Evolutionary conservation across 2,329 filamentous ascomycete species (phyloP), one percentile per base, ranked within the genome.

Genomic region (Nemania bipapillata): DNA sequence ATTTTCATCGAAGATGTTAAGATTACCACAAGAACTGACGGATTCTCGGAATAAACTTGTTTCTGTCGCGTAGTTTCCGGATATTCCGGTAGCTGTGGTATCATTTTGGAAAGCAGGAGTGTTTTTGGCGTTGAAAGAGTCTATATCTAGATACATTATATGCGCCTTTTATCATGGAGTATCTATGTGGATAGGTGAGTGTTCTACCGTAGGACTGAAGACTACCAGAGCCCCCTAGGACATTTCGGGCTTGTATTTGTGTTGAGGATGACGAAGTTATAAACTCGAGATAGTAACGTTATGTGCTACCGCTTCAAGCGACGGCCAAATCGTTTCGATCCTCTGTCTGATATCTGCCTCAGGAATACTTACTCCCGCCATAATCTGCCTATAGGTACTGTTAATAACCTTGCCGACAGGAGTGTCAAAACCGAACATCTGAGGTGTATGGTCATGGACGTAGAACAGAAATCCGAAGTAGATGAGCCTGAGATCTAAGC

Each of bases 391-490:
- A 56, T 74, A 75, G 2, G 74, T 76, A 53, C 63, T 69, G 24
- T 74, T 52, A 32, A 75, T 59, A 9, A 77, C 66, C n/a, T 56
- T 66, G 4, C 73, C 72, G 30, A 76, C 74, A 1, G 75, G 74
- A 20, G 72, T 74, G 11, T 71, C 60, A 11, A 55, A 42, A n/a
- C 73, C 72, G 55, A 72, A 76, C 70, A 74, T 74, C 32, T 60
- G 58, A 17, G 70, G 69, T 3, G 70, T 64, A 59, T 76, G 47
- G 15, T 77, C 74, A 61, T 73, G 69, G 17, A 76, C 57, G 22
- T 74, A 73, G 54, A 76, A 72, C 9, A 77, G 66, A 28, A 77
- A 72, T 5, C 74, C 75, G 55, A 75, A 71, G 50, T 75, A 77
- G 30, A 73, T 49, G 50, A 74, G 47, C 49, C 74, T 73, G 55